Percentiles rank a stretch among this genome's conserved stretches.
phyloP scores from a whole-genome alignment of 129 eudicot species.

The Calendula officinalis region DNA sequence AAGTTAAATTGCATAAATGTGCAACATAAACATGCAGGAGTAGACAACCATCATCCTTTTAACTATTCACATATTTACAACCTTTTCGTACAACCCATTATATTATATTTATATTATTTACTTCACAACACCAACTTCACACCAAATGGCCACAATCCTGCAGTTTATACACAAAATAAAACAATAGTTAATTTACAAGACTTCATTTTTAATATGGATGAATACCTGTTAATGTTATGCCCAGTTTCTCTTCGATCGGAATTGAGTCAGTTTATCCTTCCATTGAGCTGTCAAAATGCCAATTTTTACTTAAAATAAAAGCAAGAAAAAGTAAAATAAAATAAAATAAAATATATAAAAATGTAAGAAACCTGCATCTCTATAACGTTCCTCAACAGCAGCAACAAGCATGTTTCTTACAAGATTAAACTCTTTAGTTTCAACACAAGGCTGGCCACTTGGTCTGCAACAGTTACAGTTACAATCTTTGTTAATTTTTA shows the following conservation, averaged over 20 bases:
- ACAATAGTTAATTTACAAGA: not conserved
- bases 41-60: constrained; percentile 23
- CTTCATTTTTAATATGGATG: not conserved
- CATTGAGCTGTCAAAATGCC: constrained; percentile 54
- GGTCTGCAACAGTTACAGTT: constrained; percentile 51
- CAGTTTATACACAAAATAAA: constrained; percentile 6
- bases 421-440: constrained; percentile 75
- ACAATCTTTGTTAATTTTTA: constrained; percentile 2
- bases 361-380: constrained; percentile 68
- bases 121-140: constrained; percentile 19
- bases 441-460: constrained; percentile 65
- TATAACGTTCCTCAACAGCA: constrained; percentile 85
- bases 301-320: too few relatives aligned
- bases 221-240: constrained; percentile 58
- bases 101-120: constrained; percentile 24
- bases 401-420: constrained; percentile 87
- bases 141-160: constrained; percentile 27
- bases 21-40: constrained; percentile 9
- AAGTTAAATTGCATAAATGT: not conserved
- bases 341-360: not conserved
- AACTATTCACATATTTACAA: constrained; percentile 38
- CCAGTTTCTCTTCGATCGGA: constrained; percentile 84
- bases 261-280: constrained; percentile 76
- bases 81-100: too few relatives aligned
- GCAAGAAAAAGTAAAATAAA: too few relatives aligned